Evolutionary conservation across 1,284 basidiomycete species (phyloP).

Genomic region (Trametes sp.): DNA sequence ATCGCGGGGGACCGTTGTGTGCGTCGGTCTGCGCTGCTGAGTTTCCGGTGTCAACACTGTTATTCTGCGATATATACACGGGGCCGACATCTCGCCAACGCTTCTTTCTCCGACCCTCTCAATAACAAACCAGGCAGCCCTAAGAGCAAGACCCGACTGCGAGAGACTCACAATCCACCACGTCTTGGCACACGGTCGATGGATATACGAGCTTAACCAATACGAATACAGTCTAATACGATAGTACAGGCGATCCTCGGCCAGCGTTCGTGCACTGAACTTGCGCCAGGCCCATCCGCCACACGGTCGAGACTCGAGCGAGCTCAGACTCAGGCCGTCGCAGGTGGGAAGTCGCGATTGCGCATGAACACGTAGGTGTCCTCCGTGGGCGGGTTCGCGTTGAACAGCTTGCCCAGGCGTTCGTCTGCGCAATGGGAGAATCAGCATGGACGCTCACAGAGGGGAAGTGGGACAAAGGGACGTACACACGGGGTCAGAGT

Average conservation of each 20-base stretch:
- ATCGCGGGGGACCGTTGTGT: too few relatives aligned
- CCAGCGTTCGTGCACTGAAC: constrained; percentile 14
- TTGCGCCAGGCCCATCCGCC: not conserved
- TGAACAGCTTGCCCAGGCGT: constrained; percentile 61
- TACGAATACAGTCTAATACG: constrained; percentile 18
- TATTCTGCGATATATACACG: too few relatives aligned
- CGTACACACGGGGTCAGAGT: constrained; percentile 77
- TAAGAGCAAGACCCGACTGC: too few relatives aligned
- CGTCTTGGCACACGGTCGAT: not conserved
- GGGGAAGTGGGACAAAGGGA: constrained; percentile 17
- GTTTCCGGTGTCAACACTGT: too few relatives aligned
- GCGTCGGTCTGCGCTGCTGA: too few relatives aligned
- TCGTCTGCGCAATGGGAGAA: constrained; percentile 55
- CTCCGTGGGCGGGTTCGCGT: constrained; percentile 65
- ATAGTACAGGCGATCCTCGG: constrained; percentile 16
- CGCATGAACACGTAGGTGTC: constrained; percentile 69
- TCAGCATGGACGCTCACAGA: not conserved
- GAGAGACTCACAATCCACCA: not conserved
- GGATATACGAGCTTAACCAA: constrained; percentile 6
- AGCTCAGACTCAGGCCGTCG: constrained; percentile 5
- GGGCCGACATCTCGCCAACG: too few relatives aligned
- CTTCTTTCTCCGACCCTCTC: too few relatives aligned
- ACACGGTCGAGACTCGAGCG: not conserved
- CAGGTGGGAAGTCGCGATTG: constrained; percentile 29
- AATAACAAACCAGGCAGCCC: too few relatives aligned